Evolutionary conservation across 805 yeast genomes (phyloP).

Genomic region (Phaffomyces antillensis): DNA sequence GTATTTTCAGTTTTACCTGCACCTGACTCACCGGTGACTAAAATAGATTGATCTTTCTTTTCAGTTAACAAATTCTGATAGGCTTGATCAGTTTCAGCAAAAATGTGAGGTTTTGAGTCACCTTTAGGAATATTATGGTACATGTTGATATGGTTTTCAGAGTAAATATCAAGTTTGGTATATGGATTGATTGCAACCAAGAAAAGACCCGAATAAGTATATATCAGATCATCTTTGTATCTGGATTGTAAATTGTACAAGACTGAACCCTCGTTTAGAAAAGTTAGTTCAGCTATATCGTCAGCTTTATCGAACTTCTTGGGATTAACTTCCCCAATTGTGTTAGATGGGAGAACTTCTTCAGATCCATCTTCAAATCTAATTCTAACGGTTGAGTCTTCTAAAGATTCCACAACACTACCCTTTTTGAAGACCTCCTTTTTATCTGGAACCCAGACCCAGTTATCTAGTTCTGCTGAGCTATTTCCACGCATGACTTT

Average conservation of each 20-base stretch:
- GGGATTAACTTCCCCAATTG: constrained; percentile 73
- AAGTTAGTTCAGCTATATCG: constrained; percentile 94
- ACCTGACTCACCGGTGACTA: constrained; percentile 98
- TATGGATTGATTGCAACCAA: constrained; percentile 95
- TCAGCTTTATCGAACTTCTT: constrained; percentile 81
- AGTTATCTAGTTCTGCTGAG: constrained; percentile 22
- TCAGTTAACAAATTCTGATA: constrained; percentile 65
- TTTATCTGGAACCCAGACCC: constrained; percentile 78
- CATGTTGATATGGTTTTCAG: constrained; percentile 43
- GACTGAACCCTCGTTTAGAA: constrained; percentile 93
- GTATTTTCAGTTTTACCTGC: constrained; percentile 99
- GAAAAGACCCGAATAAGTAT: constrained; percentile 93
- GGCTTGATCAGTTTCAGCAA: constrained; percentile 83
- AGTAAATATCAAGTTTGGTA: constrained; percentile 64
- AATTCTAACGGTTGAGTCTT: constrained; percentile 30
- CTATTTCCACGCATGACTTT: background rate
- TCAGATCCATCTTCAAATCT: constrained; percentile 32
- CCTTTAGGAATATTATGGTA: constrained; percentile 44
- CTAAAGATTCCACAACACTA: constrained; percentile 39
- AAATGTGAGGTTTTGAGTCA: constrained; percentile 76
- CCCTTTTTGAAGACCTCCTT: constrained; percentile 54
- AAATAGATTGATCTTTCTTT: constrained; percentile 74
- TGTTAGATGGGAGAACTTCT: constrained; percentile 34
- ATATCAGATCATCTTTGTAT: constrained; percentile 70
- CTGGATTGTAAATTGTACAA: constrained; percentile 73